Conservation (phyloP, 2,329 filamentous ascomycete genomes). For the Pseudogymnoascus sp. region DNA sequence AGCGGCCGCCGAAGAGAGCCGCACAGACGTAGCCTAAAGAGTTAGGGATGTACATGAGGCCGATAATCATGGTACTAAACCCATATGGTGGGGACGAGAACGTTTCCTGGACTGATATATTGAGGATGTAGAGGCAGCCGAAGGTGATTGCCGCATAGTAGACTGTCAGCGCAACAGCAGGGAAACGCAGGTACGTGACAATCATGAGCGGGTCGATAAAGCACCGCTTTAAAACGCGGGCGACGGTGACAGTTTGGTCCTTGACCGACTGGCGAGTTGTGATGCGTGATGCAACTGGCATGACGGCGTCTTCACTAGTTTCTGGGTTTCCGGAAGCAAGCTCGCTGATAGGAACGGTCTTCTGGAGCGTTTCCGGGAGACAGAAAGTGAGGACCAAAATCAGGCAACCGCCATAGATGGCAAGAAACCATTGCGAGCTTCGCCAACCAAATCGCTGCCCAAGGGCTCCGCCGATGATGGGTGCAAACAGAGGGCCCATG, state of each 20-base stretch:
- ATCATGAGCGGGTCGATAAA: constrained; percentile 68
- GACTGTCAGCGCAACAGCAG: constrained; percentile 66
- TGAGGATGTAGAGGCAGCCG: constrained; percentile 65
- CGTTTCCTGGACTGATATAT: constrained; percentile 66
- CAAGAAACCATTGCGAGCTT: constrained; percentile 70
- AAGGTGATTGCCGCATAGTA: constrained; percentile 70
- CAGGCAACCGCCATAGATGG: constrained; percentile 58
- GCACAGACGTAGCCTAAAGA: constrained; percentile 66
- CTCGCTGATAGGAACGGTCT: neutral
- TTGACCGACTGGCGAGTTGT: constrained; percentile 57
- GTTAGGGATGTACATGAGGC: constrained; percentile 69
- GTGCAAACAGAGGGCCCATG: constrained; percentile 65
- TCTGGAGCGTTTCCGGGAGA: constrained; percentile 55
- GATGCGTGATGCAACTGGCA: constrained; percentile 38
- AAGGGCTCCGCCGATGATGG: constrained; percentile 70
- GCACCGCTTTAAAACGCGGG: constrained; percentile 48
- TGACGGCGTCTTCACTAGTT: constrained; percentile 11
- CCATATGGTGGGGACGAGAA: constrained; percentile 62
- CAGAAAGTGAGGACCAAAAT: constrained; percentile 50
- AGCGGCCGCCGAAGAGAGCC: constrained; percentile 63
- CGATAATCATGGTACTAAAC: constrained; percentile 61
- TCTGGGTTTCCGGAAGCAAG: constrained; percentile 6
- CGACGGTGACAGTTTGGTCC: constrained; percentile 46
- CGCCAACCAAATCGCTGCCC: constrained; percentile 65
- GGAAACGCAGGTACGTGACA: constrained; percentile 64